These are phyloP conservation scores for Mycena galopus DNA, from an alignment of 768 basidiomycete genomes.

Conservation along the genomic window DNA sequence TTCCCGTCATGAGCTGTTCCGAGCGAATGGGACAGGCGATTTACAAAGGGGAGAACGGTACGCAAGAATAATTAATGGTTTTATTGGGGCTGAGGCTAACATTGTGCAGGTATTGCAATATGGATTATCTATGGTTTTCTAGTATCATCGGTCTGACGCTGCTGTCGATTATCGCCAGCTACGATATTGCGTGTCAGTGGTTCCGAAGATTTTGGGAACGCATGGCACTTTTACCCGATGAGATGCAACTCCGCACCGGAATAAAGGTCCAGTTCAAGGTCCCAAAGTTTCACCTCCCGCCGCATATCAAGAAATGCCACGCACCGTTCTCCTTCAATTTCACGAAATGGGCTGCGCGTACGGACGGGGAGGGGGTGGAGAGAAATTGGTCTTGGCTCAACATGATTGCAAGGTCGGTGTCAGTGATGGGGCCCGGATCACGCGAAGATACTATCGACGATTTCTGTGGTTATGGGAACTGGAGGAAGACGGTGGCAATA, in stretches of 20 bases:
- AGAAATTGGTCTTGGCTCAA: constrained; percentile 41
- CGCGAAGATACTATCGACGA: constrained; percentile 35
- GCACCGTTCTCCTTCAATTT: neutral
- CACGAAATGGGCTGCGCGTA: neutral
- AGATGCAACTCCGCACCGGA: neutral
- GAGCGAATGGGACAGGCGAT: neutral
- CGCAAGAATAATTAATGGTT: neutral
- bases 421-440: constrained; percentile 44
- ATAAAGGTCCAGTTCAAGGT: neutral
- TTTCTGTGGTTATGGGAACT: constrained; percentile 28
- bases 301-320: no score
- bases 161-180: neutral
- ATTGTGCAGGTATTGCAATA: neutral
- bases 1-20: neutral
- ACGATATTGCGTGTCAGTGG: neutral
- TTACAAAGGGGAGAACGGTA: neutral
- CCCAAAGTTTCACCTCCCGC: neutral
- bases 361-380: constrained; percentile 47
- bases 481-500: constrained; percentile 8
- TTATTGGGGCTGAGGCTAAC: neutral
- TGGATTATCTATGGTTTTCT: neutral
- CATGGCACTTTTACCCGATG: neutral
- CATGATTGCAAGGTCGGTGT: constrained; percentile 30
- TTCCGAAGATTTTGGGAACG: neutral
- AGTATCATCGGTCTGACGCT: neutral